These are phyloP conservation scores for Aspergillus pseudoviridinutans DNA, from an alignment of 2,329 filamentous ascomycete genomes.

Conservation along the genomic window DNA sequence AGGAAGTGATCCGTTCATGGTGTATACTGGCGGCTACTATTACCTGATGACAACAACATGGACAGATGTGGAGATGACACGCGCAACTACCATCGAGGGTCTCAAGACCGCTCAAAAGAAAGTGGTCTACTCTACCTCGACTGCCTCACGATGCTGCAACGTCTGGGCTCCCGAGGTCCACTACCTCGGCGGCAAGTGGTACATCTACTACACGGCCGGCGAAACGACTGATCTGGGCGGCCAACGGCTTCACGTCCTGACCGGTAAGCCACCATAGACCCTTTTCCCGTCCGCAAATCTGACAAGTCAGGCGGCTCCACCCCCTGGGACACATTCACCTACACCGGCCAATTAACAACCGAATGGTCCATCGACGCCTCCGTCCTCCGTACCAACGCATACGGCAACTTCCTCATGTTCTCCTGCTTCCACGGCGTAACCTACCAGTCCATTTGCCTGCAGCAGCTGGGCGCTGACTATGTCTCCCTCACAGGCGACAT, in stretches of 20 bases:
- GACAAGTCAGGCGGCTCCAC: constrained; percentile 41
- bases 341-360: constrained; percentile 45
- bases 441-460: constrained; percentile 14
- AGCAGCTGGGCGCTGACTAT: constrained; percentile 9
- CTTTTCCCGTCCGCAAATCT: neutral
- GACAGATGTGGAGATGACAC: constrained; percentile 53
- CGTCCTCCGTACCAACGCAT: constrained; percentile 45
- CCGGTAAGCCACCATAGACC: constrained; percentile 32
- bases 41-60: constrained; percentile 57
- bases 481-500: constrained; percentile 37
- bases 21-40: constrained; percentile 52
- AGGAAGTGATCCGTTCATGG: constrained; percentile 53
- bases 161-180: constrained; percentile 59
- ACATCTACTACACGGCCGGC: constrained; percentile 56
- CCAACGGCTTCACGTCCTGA: constrained; percentile 52
- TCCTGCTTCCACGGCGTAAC: constrained; percentile 45
- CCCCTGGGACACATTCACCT: constrained; percentile 51
- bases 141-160: constrained; percentile 49
- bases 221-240: constrained; percentile 43
- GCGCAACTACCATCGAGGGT: constrained; percentile 52
- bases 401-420: constrained; percentile 54
- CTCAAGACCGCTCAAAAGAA: constrained; percentile 53
- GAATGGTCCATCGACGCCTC: constrained; percentile 55
- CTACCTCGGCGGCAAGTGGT: constrained; percentile 49
- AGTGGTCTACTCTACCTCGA: constrained; percentile 48